phyloP scores from a whole-genome alignment of 73 alveolate genomes.

The Effrenium voratum region DNA sequence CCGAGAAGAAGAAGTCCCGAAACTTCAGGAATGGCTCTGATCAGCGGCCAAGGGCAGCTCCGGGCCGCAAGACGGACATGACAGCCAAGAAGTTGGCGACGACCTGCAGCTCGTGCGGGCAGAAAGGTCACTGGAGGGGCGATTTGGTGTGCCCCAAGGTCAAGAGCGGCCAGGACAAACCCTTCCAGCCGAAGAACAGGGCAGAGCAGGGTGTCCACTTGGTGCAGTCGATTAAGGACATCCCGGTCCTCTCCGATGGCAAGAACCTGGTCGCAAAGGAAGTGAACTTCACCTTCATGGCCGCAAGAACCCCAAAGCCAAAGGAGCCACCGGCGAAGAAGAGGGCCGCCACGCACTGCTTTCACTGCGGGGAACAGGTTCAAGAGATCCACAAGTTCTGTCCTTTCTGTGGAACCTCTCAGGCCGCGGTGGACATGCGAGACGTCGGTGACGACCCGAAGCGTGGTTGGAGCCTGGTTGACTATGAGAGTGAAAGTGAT shows the following conservation, averaged over 20 bases:
- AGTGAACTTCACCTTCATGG: slow-evolving; percentile 74
- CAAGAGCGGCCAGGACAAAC: slow-evolving; percentile 11
- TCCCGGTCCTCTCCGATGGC: background rate
- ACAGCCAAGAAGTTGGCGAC: background rate
- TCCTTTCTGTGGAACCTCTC: too few species aligned
- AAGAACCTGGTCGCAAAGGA: background rate
- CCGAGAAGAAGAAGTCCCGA: too few species aligned
- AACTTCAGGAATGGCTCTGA: too few species aligned
- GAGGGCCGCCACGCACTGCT: too few species aligned
- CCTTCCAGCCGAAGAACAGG: background rate
- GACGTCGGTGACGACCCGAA: too few species aligned
- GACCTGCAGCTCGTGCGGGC: slow-evolving; percentile 7
- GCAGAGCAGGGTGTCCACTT: background rate
- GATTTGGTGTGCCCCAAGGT: slow-evolving; percentile 26
- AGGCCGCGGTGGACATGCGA: too few species aligned
- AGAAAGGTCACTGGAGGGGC: slow-evolving; percentile 37
- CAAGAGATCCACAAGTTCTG: too few species aligned
- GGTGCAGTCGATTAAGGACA: background rate
- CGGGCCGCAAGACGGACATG: too few species aligned
- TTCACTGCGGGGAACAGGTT: too few species aligned
- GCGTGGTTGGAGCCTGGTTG: too few species aligned
- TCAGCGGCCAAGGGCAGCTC: too few species aligned
- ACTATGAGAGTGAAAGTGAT: too few species aligned
- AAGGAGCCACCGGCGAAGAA: background rate
- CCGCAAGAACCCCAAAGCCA: background rate